Conservation (phyloP, 108 stramenopile genomes). For the Craspedostauros australis region DNA sequence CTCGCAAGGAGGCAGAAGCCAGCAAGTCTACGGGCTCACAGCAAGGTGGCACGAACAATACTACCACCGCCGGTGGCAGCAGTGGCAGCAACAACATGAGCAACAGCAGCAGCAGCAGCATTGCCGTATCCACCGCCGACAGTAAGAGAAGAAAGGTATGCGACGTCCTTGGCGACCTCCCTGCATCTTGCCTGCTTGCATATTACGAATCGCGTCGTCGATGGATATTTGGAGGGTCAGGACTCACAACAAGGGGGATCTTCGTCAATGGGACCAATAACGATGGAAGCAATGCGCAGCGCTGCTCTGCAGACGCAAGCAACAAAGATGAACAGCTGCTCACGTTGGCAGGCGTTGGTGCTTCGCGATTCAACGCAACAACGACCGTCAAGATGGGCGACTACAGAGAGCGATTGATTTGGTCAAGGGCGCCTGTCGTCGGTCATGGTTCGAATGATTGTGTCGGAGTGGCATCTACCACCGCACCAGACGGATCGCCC, state of each 20-base stretch:
- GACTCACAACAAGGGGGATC: slow-evolving; percentile 55
- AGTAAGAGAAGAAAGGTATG: not conserved
- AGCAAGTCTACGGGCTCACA: too few species aligned
- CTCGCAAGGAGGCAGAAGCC: too few species aligned
- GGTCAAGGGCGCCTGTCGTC: slow-evolving; percentile 52
- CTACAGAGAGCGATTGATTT: slow-evolving; percentile 64
- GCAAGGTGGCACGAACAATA: too few species aligned
- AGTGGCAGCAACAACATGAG: not conserved
- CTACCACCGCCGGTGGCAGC: too few species aligned
- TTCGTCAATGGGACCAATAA: slow-evolving; percentile 71
- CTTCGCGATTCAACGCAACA: slow-evolving; percentile 45
- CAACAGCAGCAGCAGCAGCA: not conserved
- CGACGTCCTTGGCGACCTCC: slow-evolving; percentile 41
- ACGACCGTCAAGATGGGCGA: slow-evolving; percentile 68
- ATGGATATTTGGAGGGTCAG: slow-evolving; percentile 79
- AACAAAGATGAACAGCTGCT: slow-evolving; percentile 48
- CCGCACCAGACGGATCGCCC: slow-evolving; percentile 66
- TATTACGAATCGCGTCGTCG: slow-evolving; percentile 76
- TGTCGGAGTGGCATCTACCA: slow-evolving; percentile 61
- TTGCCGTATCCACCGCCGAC: slow-evolving; percentile 9
- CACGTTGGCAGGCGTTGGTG: slow-evolving; percentile 61
- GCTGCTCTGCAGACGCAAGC: slow-evolving; percentile 29
- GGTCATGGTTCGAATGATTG: slow-evolving; percentile 74
- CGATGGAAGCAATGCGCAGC: slow-evolving; percentile 67
- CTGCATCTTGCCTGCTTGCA: slow-evolving; percentile 57